Evolutionary conservation across 2,329 filamentous ascomycete species (phyloP).

Genomic region (Chaetomiaceae sp.): DNA sequence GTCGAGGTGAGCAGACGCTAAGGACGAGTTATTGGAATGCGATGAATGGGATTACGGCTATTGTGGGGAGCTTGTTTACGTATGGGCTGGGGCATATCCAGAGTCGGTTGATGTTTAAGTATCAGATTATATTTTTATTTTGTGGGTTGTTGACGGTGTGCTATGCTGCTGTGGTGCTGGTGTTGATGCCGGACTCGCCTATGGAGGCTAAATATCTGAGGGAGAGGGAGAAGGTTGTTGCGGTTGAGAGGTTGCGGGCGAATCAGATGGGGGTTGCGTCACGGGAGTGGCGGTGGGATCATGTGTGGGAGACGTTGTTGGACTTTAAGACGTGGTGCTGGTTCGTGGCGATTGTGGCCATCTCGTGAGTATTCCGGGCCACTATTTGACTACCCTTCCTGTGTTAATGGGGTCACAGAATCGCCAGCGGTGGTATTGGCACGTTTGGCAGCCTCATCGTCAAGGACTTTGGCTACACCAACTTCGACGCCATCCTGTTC

Average conservation of each 20-base stretch:
- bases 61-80: slow-evolving; percentile 51
- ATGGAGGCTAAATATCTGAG: slow-evolving; percentile 54
- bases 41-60: slow-evolving; percentile 51
- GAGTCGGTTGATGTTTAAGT: slow-evolving; percentile 38
- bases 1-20: slow-evolving; percentile 46
- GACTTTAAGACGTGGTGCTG: slow-evolving; percentile 39
- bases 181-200: slow-evolving; percentile 60
- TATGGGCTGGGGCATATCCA: slow-evolving; percentile 48
- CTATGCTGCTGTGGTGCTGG: slow-evolving; percentile 46
- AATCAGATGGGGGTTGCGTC: slow-evolving; percentile 44
- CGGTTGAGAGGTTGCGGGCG: slow-evolving; percentile 51
- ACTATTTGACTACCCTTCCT: no score
- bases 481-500: slow-evolving; percentile 53
- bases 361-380: slow-evolving; percentile 42
- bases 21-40: slow-evolving; percentile 48
- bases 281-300: slow-evolving; percentile 38
- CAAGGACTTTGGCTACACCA: slow-evolving; percentile 51
- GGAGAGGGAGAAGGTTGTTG: slow-evolving; percentile 46
- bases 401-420: slow-evolving; percentile 3
- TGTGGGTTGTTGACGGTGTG: slow-evolving; percentile 47
- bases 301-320: slow-evolving; percentile 35
- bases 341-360: slow-evolving; percentile 44
- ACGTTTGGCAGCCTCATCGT: slow-evolving; percentile 57
- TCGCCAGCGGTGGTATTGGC: slow-evolving; percentile 53
- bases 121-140: slow-evolving; percentile 43